A percentile compares a stretch with the other conserved stretches of the same genome.
Evolutionary conservation across 306 rosid species (phyloP).

Genomic region (Malus fusca): DNA sequence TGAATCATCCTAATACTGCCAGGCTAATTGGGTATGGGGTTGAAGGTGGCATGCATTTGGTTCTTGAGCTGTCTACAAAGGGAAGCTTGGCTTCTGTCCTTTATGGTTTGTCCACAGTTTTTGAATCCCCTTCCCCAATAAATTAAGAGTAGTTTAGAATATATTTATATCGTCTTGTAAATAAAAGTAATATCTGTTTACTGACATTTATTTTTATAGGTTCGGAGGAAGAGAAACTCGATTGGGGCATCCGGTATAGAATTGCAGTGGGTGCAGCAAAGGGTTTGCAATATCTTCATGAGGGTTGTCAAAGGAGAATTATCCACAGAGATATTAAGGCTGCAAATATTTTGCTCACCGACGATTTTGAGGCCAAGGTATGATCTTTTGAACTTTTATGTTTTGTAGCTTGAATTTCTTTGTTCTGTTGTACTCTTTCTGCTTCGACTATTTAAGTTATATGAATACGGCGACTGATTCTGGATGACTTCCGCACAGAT

Average conservation of each 20-base stretch:
- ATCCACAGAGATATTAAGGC: conserved; percentile 97
- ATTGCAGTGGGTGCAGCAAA: conserved; percentile 76
- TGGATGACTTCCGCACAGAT: conserved; percentile 34
- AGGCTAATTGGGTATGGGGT: conserved; percentile 88
- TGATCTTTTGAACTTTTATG: conserved; percentile 11
- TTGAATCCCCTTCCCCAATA: not conserved
- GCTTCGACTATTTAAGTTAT: not conserved
- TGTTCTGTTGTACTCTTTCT: not conserved
- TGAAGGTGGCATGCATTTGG: conserved; percentile 90
- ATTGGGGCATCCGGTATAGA: conserved; percentile 72
- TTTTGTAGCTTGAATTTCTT: conserved; percentile 2
- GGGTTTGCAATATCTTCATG: conserved; percentile 83
- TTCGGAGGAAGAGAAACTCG: conserved; percentile 51
- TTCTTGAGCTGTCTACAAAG: conserved; percentile 72
- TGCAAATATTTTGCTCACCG: conserved; percentile 84
- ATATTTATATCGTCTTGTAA: not conserved
- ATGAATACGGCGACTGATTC: not conserved
- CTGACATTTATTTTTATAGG: conserved; percentile 26
- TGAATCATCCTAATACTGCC: conserved; percentile 79
- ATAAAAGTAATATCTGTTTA: not conserved
- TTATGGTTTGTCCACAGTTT: conserved; percentile 37
- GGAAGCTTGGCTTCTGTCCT: conserved; percentile 90
- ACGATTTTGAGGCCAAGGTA: conserved; percentile 84
- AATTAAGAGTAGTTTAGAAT: not conserved
- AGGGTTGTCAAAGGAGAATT: conserved; percentile 87